Conservation (phyloP, 83 land plant genomes). For the Isoetes engelmannii region DNA sequence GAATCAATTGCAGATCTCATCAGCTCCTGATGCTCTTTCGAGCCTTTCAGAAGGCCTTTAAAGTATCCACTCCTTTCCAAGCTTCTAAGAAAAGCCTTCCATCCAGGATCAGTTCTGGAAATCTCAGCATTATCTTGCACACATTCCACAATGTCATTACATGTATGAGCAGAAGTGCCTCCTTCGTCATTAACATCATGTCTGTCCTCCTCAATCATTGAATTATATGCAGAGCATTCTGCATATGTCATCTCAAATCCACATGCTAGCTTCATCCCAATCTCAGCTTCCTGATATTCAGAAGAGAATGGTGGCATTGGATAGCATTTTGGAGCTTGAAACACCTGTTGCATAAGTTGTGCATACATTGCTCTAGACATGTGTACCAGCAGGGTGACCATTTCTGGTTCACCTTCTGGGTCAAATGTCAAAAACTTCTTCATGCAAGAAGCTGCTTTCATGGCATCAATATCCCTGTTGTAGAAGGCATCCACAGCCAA, state of each 20-base stretch:
- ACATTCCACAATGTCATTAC: conserved; percentile 13
- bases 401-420: conserved; percentile 31
- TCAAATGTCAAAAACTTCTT: conserved; percentile 57
- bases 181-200: not conserved
- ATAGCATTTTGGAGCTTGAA: conserved; percentile 78
- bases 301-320: conserved; percentile 50
- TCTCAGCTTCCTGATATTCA: conserved; percentile 53
- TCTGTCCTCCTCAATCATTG: not conserved
- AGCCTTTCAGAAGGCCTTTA: conserved; percentile 70
- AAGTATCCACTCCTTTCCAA: conserved; percentile 74
- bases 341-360: conserved; percentile 77
- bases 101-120: conserved; percentile 39
- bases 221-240: conserved; percentile 32
- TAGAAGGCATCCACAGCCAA: conserved; percentile 87
- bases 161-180: not conserved
- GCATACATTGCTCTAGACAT: conserved; percentile 96
- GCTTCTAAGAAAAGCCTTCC: conserved; percentile 60
- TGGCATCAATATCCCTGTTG: conserved; percentile 77
- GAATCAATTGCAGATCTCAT: conserved; percentile 54
- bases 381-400: conserved; percentile 57
- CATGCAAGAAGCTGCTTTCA: conserved; percentile 77
- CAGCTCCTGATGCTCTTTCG: conserved; percentile 58
- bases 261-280: conserved; percentile 92
- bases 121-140: too few species aligned
- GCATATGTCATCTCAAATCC: conserved; percentile 98